phyloP scores from a whole-genome alignment of 306 rosid species.

The Medicago truncatula region MtrunA17r5.0-ANR NC_053044.1:58407501-58408000 shows the following conservation, averaged over 20 bases:
- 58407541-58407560: not conserved
- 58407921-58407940: slow-evolving; percentile 1
- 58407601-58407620: not conserved
- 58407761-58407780: not conserved
- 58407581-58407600: not conserved
- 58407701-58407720: not conserved
- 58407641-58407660: not conserved
- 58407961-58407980: not conserved
- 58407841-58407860: not conserved
- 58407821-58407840: not conserved
- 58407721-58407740: not conserved
- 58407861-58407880: not conserved
- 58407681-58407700: not conserved
- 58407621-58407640: not conserved
- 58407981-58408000: slow-evolving; percentile 19
- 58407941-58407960: not conserved
- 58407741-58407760: not conserved
- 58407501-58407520: not conserved
- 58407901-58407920: not conserved
- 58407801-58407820: not conserved
- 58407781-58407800: not conserved
- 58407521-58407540: not conserved
- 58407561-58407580: not conserved
- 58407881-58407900: not conserved
- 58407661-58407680: not conserved